Evolutionary conservation across 495 filamentous ascomycete species (phyloP), one percentile per base, ranked within the genome.

Genomic region (Lophium mytilinum): DNA sequence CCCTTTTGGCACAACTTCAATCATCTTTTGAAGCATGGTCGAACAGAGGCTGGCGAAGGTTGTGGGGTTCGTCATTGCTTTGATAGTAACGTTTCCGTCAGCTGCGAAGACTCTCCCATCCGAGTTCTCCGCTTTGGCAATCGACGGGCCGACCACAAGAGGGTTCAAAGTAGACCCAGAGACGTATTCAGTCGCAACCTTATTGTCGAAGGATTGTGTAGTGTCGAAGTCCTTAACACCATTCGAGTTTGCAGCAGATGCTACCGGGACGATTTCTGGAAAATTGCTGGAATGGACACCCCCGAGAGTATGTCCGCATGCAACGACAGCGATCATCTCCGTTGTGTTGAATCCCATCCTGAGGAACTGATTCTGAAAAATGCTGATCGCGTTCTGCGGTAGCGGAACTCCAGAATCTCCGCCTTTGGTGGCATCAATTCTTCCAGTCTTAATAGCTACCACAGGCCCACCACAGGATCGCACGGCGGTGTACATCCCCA

Each of bases 291-390:
- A 72, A 66, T 86, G 83, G 7, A 84, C 81, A 17, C 80, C 79
- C 19, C 82, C 82, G 35, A 85, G 69, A 3, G 78, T 78, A 63
- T 85, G 82, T 1, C 82, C 82, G 55, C 82, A 85, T 15, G 81
- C 82, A 10, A 75, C 76, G 48, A 82, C 70, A 57, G 78, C 75
- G 46, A 85, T 83, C 78, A 83, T 83, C 57, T 84, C 78, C 1
- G 72, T 69, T 9, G 50, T 61, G 46, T 66, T 75, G 66, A 82
- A 84, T 11, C 82, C 82, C 72, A 82, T 80, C 52, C 80, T 75
- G 19, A 66, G 39, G 59, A 83, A 84, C 60, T 82, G 78, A 41
- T 74, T 70, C 48, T 72, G 63, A 50, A 83, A 83, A 2, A 72
- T 76, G 19, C 64, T 65, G 6, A 74, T 64, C 12, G 72, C 72